These are phyloP conservation scores for Boletales sp. DNA, from an alignment of 768 basidiomycete genomes.

Conservation along the genomic window DNA sequence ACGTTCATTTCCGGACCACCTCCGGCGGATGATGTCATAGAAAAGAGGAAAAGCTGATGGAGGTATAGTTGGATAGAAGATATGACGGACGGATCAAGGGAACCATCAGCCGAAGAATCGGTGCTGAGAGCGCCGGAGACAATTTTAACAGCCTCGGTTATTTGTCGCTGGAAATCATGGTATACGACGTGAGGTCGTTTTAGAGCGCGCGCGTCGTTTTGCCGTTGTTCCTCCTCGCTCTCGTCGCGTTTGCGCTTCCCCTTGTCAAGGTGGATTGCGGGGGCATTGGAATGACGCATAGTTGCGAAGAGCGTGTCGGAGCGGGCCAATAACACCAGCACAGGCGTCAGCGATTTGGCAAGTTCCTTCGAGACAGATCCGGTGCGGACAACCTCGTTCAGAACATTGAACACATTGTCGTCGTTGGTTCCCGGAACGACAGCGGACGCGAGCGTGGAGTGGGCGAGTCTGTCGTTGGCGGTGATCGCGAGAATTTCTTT, in stretches of 20 bases:
- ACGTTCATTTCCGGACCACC: conserved; percentile 51
- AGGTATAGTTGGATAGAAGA: conserved; percentile 69
- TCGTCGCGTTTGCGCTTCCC: conserved; percentile 77
- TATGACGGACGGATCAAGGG: conserved; percentile 56
- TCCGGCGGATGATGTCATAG: conserved; percentile 62
- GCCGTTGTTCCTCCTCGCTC: conserved; percentile 31
- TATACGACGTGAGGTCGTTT: conserved; percentile 48
- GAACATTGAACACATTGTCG: conserved; percentile 50
- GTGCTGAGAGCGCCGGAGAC: conserved; percentile 50
- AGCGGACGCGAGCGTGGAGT: conserved; percentile 48
- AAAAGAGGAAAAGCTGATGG: conserved; percentile 76
- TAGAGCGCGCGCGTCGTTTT: conserved; percentile 24
- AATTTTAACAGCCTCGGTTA: conserved; percentile 57
- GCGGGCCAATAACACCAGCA: conserved; percentile 61
- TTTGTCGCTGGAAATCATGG: conserved; percentile 49
- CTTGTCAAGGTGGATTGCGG: conserved; percentile 59
- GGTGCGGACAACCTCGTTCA: conserved; percentile 46
- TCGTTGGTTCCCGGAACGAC: conserved; percentile 44
- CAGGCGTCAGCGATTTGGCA: conserved; percentile 55
- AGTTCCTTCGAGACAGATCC: conserved; percentile 50
- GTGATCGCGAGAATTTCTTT: conserved; percentile 57
- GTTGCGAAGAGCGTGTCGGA: conserved; percentile 64
- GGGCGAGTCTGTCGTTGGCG: conserved; percentile 54
- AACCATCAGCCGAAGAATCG: conserved; percentile 32
- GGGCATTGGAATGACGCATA: conserved; percentile 59